phyloP scores from a whole-genome alignment of 2,329 filamentous ascomycete genomes.

The Annulohypoxylon truncatum region DNA sequence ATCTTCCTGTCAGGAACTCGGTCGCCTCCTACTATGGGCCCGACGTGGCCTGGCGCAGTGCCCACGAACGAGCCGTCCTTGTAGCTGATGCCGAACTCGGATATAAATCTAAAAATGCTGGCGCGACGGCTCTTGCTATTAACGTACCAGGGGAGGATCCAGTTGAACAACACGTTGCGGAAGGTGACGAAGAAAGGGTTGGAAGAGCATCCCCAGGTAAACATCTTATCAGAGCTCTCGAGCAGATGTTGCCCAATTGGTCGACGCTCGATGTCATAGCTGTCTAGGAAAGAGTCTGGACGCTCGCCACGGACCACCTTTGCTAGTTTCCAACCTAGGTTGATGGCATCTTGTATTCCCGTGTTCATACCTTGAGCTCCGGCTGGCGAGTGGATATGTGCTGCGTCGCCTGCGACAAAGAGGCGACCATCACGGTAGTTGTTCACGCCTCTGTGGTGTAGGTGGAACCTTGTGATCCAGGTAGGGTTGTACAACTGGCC shows the following conservation, averaged over 20 bases:
- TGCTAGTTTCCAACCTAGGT: constrained; percentile 63
- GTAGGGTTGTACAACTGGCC: constrained; percentile 47
- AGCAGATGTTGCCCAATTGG: constrained; percentile 58
- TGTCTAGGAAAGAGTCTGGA: constrained; percentile 56
- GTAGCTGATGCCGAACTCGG: constrained; percentile 57
- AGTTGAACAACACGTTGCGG: constrained; percentile 55
- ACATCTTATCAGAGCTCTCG: constrained; percentile 54
- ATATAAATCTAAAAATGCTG: constrained; percentile 51
- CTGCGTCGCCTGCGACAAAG: constrained; percentile 68
- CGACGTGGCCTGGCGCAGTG: constrained; percentile 45
- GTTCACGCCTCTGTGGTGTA: constrained; percentile 55
- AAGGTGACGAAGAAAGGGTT: constrained; percentile 52
- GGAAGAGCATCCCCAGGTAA: constrained; percentile 52
- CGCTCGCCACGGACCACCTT: constrained; percentile 54
- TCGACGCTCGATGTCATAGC: constrained; percentile 60
- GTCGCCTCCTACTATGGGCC: constrained; percentile 59
- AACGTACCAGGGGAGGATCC: constrained; percentile 53
- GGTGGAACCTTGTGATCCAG: constrained; percentile 59
- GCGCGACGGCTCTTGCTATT: constrained; percentile 37
- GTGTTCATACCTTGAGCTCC: constrained; percentile 70
- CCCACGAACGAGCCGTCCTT: constrained; percentile 50
- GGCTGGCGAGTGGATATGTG: constrained; percentile 66
- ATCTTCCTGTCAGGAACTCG: constrained; percentile 55
- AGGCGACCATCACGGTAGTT: constrained; percentile 59
- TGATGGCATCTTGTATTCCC: constrained; percentile 61